A percentile compares a stretch with the other conserved stretches of the same genome.
phyloP scores from a whole-genome alignment of 495 filamentous ascomycete genomes.

The Gamarada debralockiae region DNA sequence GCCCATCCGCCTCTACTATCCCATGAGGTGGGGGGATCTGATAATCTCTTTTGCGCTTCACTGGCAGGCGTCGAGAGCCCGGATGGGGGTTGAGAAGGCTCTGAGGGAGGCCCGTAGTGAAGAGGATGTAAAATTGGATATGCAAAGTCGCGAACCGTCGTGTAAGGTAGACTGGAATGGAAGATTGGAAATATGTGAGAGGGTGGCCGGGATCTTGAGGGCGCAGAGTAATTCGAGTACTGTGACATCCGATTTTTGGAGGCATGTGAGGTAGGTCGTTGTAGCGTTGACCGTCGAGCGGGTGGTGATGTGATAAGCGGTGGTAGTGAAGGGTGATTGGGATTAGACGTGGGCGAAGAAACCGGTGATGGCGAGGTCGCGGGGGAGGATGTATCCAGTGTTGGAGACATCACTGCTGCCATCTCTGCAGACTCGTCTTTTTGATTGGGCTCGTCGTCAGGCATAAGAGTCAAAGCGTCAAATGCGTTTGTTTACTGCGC shows the following conservation, averaged over 20 bases:
- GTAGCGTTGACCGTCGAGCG: conserved; percentile 50
- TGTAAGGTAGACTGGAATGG: conserved; percentile 84
- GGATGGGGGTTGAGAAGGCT: conserved; percentile 62
- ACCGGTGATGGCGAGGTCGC: conserved; percentile 48
- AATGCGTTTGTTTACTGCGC: neutral
- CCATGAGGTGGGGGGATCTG: conserved; percentile 71
- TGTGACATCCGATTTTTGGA: conserved; percentile 65
- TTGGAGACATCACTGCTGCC: conserved; percentile 54
- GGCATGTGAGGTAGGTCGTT: conserved; percentile 65
- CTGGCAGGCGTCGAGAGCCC: conserved; percentile 81
- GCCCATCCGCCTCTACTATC: conserved; percentile 42
- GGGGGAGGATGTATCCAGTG: conserved; percentile 34
- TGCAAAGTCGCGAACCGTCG: conserved; percentile 92
- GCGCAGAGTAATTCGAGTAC: conserved; percentile 62
- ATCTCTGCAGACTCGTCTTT: conserved; percentile 24
- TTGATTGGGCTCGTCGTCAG: neutral
- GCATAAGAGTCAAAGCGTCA: neutral
- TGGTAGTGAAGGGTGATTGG: conserved; percentile 55
- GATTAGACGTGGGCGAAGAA: conserved; percentile 46
- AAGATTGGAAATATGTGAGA: conserved; percentile 79
- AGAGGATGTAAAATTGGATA: conserved; percentile 79
- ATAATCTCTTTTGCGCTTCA: conserved; percentile 70
- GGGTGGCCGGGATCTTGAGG: conserved; percentile 68
- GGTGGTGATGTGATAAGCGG: conserved; percentile 61
- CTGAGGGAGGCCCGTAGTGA: conserved; percentile 89